Evolutionary conservation across 2,329 filamentous ascomycete genomes (phyloP).

Genomic region (Sporothrix euskadiensis): DNA sequence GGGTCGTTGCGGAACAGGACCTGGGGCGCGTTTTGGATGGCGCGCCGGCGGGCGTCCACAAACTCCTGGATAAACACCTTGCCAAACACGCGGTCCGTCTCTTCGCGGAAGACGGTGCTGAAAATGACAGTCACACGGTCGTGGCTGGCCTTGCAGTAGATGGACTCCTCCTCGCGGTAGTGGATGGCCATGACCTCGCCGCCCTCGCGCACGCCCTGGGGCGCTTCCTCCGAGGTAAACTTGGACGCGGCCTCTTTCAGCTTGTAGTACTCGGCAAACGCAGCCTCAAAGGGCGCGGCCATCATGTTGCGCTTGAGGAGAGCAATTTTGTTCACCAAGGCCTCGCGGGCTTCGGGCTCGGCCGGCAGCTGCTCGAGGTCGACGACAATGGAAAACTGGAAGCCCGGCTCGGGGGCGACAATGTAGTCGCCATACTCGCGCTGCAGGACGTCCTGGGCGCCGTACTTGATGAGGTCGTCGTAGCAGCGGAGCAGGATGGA

Average conservation of each 20-base stretch:
- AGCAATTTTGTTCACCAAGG: slow-evolving; percentile 81
- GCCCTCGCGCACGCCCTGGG: slow-evolving; percentile 84
- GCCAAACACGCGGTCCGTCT: slow-evolving; percentile 95
- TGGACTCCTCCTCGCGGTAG: slow-evolving; percentile 97
- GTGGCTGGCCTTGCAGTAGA: slow-evolving; percentile 95
- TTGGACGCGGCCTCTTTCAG: slow-evolving; percentile 86
- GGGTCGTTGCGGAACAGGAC: slow-evolving; percentile 95
- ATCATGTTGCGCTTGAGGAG: slow-evolving; percentile 97
- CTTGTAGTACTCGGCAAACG: slow-evolving; percentile 87
- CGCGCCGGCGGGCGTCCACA: slow-evolving; percentile 89
- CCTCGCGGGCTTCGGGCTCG: slow-evolving; percentile 77
- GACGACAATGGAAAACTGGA: slow-evolving; percentile 91
- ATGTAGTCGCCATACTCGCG: slow-evolving; percentile 95
- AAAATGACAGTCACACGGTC: slow-evolving; percentile 99
- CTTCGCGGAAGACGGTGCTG: slow-evolving; percentile 95
- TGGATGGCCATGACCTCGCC: slow-evolving; percentile 94
- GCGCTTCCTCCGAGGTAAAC: slow-evolving; percentile 91
- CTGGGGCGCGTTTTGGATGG: slow-evolving; percentile 97
- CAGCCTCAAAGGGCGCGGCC: slow-evolving; percentile 97
- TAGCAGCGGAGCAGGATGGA: slow-evolving; percentile 96
- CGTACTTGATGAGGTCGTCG: slow-evolving; percentile 87
- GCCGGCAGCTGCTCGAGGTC: slow-evolving; percentile 85
- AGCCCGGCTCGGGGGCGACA: slow-evolving; percentile 81
- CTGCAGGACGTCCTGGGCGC: slow-evolving; percentile 85
- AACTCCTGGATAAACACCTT: slow-evolving; percentile 99